A percentile compares a stretch with the other conserved stretches of the same genome.
phyloP scores from a whole-genome alignment of 805 yeast genomes.

The Wickerhamiella bombiphila region DNA sequence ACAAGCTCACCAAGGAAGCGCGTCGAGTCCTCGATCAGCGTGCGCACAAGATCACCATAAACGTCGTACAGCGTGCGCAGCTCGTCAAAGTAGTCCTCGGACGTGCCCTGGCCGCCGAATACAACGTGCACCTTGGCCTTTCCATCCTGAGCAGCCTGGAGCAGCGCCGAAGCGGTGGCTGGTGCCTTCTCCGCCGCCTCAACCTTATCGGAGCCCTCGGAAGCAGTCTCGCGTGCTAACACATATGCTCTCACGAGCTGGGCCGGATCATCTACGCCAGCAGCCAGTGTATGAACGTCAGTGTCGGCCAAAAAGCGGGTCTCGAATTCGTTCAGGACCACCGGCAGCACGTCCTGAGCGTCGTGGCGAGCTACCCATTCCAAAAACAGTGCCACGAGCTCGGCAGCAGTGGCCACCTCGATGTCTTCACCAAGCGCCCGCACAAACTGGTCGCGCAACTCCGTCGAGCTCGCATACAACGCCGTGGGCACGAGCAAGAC shows the following conservation, averaged over 20 bases:
- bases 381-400: conserved; percentile 66
- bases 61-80: conserved; percentile 68
- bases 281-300: conserved; percentile 84
- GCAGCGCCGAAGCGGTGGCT: conserved; percentile 36
- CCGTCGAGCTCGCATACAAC: conserved; percentile 65
- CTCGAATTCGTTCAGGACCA: conserved; percentile 72
- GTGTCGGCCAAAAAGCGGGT: conserved; percentile 54
- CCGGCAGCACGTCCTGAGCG: conserved; percentile 43
- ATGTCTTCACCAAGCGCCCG: conserved; percentile 8
- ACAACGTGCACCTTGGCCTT: conserved; percentile 62
- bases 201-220: conserved; percentile 35
- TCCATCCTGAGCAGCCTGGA: conserved; percentile 43
- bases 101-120: conserved; percentile 98
- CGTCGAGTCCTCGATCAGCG: conserved; percentile 58
- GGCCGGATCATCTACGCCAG: conserved; percentile 58
- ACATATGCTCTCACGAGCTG: conserved; percentile 68
- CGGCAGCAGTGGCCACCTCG: conserved; percentile 41
- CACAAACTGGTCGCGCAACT: conserved; percentile 71
- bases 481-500: conserved; percentile 75
- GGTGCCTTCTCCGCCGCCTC: conserved; percentile 20
- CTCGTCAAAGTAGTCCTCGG: conserved; percentile 95
- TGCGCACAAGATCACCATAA: conserved; percentile 61
- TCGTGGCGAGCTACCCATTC: conserved; percentile 33
- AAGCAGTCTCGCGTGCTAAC: conserved; percentile 37
- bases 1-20: conserved; percentile 52